Conservation (phyloP, 371 early-diverging fungal genomes). For the Entomophthora muscae region DNA sequence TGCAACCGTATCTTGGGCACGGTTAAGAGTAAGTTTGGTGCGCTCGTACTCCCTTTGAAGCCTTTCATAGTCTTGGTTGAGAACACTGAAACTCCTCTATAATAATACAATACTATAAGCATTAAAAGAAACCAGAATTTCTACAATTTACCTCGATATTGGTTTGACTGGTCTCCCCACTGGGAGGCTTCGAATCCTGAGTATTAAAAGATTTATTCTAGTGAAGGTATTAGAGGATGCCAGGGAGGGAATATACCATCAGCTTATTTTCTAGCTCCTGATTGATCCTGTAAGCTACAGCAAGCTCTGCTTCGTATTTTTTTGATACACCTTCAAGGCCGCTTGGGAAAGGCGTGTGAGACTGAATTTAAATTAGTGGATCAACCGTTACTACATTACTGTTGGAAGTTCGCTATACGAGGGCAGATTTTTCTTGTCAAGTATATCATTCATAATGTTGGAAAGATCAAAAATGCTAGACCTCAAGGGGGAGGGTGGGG, state of each 20-base stretch:
- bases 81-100: neutral
- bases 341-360: neutral
- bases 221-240: no score
- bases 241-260: neutral
- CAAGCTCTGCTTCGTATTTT: slow-evolving; percentile 4
- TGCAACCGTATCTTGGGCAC: neutral
- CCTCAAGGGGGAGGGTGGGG: neutral
- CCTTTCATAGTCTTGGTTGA: slow-evolving; percentile 4
- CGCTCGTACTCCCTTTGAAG: neutral
- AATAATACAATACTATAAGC: no score
- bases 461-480: neutral
- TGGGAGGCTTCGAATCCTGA: neutral
- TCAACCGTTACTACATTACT: neutral
- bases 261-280: slow-evolving; percentile 5
- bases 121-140: neutral
- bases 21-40: neutral
- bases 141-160: neutral
- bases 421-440: neutral
- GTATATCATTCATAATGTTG: neutral
- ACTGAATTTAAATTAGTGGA: neutral
- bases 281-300: neutral
- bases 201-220: neutral
- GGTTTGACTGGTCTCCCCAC: neutral
- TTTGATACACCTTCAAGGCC: neutral
- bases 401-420: neutral